Conservation (phyloP, 2,329 filamentous ascomycete genomes). For the Cladophialophora exuberans region DNA sequence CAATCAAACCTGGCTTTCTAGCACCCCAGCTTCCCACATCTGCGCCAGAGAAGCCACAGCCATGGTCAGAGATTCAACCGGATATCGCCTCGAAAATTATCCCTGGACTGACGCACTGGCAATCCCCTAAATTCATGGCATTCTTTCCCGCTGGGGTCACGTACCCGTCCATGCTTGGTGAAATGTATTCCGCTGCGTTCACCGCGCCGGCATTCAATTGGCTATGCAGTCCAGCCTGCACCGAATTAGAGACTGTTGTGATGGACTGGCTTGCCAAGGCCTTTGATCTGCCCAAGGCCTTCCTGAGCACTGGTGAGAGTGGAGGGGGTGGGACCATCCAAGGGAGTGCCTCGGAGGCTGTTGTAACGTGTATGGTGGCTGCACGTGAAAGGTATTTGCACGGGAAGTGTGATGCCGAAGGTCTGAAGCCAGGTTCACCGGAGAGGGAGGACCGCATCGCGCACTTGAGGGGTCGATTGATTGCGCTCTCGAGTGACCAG, state of each 20-base stretch:
- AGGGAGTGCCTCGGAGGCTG: constrained; percentile 83
- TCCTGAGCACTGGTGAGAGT: constrained; percentile 67
- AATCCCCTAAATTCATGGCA: constrained; percentile 92
- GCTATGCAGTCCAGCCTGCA: constrained; percentile 90
- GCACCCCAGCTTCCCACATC: constrained; percentile 73
- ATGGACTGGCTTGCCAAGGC: constrained; percentile 88
- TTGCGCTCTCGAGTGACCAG: constrained; percentile 78
- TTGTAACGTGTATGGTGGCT: constrained; percentile 84
- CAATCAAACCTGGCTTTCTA: constrained; percentile 83
- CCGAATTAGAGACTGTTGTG: constrained; percentile 89
- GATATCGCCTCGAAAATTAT: constrained; percentile 87
- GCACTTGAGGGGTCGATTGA: constrained; percentile 69
- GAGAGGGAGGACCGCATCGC: constrained; percentile 73
- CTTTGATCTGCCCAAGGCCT: constrained; percentile 72
- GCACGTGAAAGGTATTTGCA: constrained; percentile 79
- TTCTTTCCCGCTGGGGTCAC: constrained; percentile 86
- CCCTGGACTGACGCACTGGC: constrained; percentile 92
- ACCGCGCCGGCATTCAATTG: constrained; percentile 94
- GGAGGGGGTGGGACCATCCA: constrained; percentile 90
- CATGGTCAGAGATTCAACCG: constrained; percentile 76
- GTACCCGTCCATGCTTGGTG: constrained; percentile 83
- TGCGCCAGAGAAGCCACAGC: constrained; percentile 68
- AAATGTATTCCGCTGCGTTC: constrained; percentile 89
- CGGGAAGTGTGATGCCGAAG: constrained; percentile 58
- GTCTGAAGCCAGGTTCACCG: constrained; percentile 47